These are phyloP conservation scores for Phaffomyces opuntiae DNA, from an alignment of 805 yeast species.

Conservation along the genomic window DNA sequence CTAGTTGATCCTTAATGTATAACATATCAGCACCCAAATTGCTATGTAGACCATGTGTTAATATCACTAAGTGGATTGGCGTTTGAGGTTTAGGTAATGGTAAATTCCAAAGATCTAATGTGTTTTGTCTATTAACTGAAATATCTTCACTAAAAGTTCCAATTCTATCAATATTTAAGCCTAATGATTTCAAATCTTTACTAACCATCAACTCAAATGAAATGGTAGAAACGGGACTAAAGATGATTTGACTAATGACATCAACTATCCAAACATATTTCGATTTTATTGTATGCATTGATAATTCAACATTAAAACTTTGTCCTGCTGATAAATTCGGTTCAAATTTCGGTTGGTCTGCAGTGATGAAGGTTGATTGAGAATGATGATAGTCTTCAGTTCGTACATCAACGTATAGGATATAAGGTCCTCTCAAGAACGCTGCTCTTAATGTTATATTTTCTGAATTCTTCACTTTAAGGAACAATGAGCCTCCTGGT, in stretches of 20 bases:
- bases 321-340: conserved; percentile 70
- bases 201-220: conserved; percentile 57
- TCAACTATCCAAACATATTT: conserved; percentile 65
- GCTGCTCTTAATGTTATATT: conserved; percentile 62
- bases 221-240: conserved; percentile 53
- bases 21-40: conserved; percentile 72
- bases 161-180: conserved; percentile 22
- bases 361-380: conserved; percentile 50
- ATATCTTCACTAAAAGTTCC: conserved; percentile 30
- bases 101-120: conserved; percentile 65
- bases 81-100: conserved; percentile 37
- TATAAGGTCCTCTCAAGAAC: conserved; percentile 67
- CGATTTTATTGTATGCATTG: conserved; percentile 55
- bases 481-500: conserved; percentile 33
- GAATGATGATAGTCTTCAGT: conserved; percentile 47
- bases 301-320: conserved; percentile 48
- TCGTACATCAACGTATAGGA: conserved; percentile 65
- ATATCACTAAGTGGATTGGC: conserved; percentile 58
- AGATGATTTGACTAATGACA: conserved; percentile 62
- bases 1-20: conserved; percentile 64
- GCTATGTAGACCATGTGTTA: conserved; percentile 77
- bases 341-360: conserved; percentile 71
- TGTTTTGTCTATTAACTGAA: conserved; percentile 44
- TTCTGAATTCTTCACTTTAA: conserved; percentile 58
- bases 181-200: conserved; percentile 26